phyloP scores from a whole-genome alignment of 1,139 yeast genomes.

The Pichia terricola region DNA sequence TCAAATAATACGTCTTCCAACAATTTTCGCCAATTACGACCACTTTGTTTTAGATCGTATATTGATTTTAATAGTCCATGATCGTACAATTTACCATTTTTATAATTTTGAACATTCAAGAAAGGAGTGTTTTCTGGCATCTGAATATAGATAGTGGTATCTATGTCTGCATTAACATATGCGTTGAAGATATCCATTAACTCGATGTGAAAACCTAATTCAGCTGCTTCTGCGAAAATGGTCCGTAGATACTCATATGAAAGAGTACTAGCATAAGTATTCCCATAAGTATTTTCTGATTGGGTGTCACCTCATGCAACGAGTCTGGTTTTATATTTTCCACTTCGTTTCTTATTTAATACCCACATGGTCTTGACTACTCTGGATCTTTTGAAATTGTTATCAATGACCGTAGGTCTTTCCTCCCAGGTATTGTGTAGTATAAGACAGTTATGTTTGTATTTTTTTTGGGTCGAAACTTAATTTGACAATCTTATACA shows the following conservation, averaged over 20 bases:
- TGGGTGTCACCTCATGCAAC: conserved; percentile 1
- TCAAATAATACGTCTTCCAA: not conserved
- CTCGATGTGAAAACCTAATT: not conserved
- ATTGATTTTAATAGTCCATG: conserved; percentile 1
- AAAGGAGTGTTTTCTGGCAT: conserved; percentile 1
- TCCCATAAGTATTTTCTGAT: not conserved
- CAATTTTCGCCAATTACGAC: not conserved
- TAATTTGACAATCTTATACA: not conserved
- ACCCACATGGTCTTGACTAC: not conserved
- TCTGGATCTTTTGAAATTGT: not conserved
- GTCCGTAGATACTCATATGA: not conserved
- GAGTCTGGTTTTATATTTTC: not conserved
- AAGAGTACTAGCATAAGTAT: not conserved
- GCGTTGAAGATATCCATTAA: conserved; percentile 2
- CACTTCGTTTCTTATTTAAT: not conserved
- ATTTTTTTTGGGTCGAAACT: no score
- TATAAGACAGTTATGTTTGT: not conserved
- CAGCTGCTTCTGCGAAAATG: not conserved
- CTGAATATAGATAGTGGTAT: conserved; percentile 1
- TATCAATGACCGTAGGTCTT: not conserved
- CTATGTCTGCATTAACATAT: conserved; percentile 1
- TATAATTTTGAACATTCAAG: not conserved
- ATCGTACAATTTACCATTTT: not conserved
- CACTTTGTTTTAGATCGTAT: conserved; percentile 1
- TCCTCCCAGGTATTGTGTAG: not conserved